A percentile compares a stretch with the other conserved stretches of the same genome.
Conservation (phyloP, 192 early-diverging fungal genomes). For the Martensiomyces pterosporus region DNA sequence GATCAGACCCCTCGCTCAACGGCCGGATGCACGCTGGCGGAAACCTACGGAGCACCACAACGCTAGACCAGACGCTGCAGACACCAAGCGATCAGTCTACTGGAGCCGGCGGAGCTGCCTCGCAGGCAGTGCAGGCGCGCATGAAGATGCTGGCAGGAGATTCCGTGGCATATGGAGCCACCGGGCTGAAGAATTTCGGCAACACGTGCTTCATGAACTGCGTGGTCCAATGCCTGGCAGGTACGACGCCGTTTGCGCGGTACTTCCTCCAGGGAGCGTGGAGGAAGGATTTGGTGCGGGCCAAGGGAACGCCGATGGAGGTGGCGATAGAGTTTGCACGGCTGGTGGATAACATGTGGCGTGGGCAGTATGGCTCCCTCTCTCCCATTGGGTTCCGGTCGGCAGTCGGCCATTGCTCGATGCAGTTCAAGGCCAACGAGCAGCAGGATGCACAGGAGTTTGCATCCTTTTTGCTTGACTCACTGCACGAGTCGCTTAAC, state of each 20-base stretch:
- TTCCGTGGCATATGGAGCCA: slow-evolving; percentile 56
- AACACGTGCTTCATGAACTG: slow-evolving; percentile 89
- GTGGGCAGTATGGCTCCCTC: slow-evolving; percentile 67
- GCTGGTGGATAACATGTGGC: slow-evolving; percentile 80
- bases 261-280: slow-evolving; percentile 65
- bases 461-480: slow-evolving; percentile 82
- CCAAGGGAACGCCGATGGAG: slow-evolving; percentile 55
- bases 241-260: slow-evolving; percentile 63
- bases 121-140: slow-evolving; percentile 1
- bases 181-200: slow-evolving; percentile 75
- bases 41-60: slow-evolving; percentile 30
- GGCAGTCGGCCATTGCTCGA: slow-evolving; percentile 67
- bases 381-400: slow-evolving; percentile 77
- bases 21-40: slow-evolving; percentile 40
- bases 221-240: slow-evolving; percentile 73
- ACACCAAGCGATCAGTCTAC: not conserved
- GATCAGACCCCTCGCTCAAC: slow-evolving; percentile 45
- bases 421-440: slow-evolving; percentile 81
- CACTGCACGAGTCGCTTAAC: slow-evolving; percentile 91
- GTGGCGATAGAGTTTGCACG: slow-evolving; percentile 74
- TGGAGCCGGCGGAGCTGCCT: no score
- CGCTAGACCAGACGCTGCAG: slow-evolving; percentile 12
- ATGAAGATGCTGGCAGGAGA: slow-evolving; percentile 19
- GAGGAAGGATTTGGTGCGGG: slow-evolving; percentile 32
- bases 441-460: slow-evolving; percentile 99